A percentile compares a stretch with the other conserved stretches of the same genome.
These are phyloP conservation scores for Penicillium decumbens DNA, from an alignment of 2,329 filamentous ascomycete species.

Conservation along the genomic window DNA sequence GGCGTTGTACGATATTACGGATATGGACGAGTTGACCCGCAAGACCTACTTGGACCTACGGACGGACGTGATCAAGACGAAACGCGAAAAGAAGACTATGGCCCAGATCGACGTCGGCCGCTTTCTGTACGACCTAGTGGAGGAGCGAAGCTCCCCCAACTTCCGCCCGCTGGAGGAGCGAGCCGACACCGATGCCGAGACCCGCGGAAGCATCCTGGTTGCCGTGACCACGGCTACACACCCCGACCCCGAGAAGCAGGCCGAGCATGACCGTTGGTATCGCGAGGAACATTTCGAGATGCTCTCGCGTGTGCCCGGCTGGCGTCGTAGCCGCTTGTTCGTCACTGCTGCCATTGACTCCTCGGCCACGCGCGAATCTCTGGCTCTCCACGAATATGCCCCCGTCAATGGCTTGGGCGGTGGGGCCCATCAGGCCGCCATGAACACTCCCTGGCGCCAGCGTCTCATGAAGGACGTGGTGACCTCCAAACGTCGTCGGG, in stretches of 20 bases:
- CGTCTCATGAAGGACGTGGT: constrained; percentile 59
- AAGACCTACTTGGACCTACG: constrained; percentile 56
- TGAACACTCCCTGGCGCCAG: constrained; percentile 57
- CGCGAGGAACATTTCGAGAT: constrained; percentile 68
- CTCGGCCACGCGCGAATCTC: constrained; percentile 52
- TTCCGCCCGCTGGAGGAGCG: constrained; percentile 60
- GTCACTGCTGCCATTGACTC: constrained; percentile 61
- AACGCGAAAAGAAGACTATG: constrained; percentile 59
- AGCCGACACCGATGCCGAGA: constrained; percentile 53
- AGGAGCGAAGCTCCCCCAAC: constrained; percentile 51
- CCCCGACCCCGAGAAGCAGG: constrained; percentile 48
- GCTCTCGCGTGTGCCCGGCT: constrained; percentile 70
- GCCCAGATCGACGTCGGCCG: constrained; percentile 64
- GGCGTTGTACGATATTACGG: constrained; percentile 75
- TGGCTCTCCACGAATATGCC: constrained; percentile 69
- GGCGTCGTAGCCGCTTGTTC: constrained; percentile 69
- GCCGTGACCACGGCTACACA: constrained; percentile 57
- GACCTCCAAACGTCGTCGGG: constrained; percentile 53
- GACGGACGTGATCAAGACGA: constrained; percentile 50
- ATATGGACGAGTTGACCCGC: constrained; percentile 65
- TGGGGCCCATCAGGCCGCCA: constrained; percentile 59
- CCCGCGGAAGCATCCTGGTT: constrained; percentile 56
- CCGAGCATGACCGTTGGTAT: constrained; percentile 65
- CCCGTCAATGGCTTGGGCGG: constrained; percentile 63
- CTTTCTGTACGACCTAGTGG: constrained; percentile 64